Conservation (phyloP, 73 alveolate species). For the Strombidium stylifer region DNA sequence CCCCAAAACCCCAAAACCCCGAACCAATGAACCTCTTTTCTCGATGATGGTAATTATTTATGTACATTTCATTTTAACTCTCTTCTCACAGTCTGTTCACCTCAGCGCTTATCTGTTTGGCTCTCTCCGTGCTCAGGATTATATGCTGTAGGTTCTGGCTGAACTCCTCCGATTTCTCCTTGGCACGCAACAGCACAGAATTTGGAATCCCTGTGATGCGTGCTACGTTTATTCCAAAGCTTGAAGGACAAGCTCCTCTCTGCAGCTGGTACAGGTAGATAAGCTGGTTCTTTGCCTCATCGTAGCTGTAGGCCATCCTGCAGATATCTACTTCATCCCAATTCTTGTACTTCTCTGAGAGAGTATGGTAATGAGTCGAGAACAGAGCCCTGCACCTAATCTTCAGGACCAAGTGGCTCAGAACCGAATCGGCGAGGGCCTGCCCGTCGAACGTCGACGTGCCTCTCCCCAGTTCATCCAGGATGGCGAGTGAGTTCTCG, state of each 20-base stretch:
- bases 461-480: slow-evolving; percentile 97
- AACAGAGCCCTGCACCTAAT: slow-evolving; percentile 67
- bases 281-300: slow-evolving; percentile 37
- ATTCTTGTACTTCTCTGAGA: slow-evolving; percentile 77
- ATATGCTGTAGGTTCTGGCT: too few species aligned
- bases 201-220: slow-evolving; percentile 24
- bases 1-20: too few species aligned
- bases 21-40: too few species aligned
- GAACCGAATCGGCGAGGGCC: slow-evolving; percentile 85
- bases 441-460: slow-evolving; percentile 90
- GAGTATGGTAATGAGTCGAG: slow-evolving; percentile 91
- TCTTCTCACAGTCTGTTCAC: too few species aligned
- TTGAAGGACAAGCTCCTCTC: slow-evolving; percentile 78
- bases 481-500: slow-evolving; percentile 64
- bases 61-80: too few species aligned
- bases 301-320: slow-evolving; percentile 68
- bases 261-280: slow-evolving; percentile 15
- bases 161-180: not conserved
- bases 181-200: not conserved
- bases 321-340: slow-evolving; percentile 59
- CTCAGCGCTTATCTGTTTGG: too few species aligned
- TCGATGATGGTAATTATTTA: too few species aligned
- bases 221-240: slow-evolving; percentile 67
- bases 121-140: too few species aligned
- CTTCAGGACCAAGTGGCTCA: slow-evolving; percentile 60